Conservation (phyloP, 495 filamentous ascomycete species). For the Symbiotaphrina buchneri region DNA sequence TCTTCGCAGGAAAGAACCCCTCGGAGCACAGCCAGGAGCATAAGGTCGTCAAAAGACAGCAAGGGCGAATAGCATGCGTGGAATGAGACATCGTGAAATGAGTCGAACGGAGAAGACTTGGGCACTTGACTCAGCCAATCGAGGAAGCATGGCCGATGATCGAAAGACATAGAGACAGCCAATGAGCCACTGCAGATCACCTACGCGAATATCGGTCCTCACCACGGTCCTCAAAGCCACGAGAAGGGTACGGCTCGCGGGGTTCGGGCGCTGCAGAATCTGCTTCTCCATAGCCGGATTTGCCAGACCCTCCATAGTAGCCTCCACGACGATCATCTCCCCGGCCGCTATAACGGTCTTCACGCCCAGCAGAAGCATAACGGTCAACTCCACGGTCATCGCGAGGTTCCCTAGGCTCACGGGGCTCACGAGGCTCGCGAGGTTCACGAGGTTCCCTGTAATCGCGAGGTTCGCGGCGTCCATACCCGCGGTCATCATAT, state of each 20-base stretch:
- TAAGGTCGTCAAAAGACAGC: too few species aligned
- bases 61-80: too few species aligned
- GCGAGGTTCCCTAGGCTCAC: constrained; percentile 13
- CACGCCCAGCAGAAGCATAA: constrained; percentile 32
- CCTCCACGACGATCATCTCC: constrained; percentile 15
- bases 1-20: too few species aligned
- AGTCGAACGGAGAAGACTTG: too few species aligned
- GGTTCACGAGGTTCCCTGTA: too few species aligned
- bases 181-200: constrained; percentile 4
- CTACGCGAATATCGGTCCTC: constrained; percentile 7
- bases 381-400: constrained; percentile 46
- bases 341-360: constrained; percentile 35
- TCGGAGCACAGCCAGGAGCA: too few species aligned
- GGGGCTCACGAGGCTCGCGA: constrained; percentile 7
- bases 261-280: constrained; percentile 12
- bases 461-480: constrained; percentile 22
- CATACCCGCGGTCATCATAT: constrained; percentile 25
- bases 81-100: too few species aligned
- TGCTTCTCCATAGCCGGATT: constrained; percentile 5
- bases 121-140: too few species aligned
- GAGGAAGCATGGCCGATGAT: too few species aligned
- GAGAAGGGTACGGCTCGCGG: constrained; percentile 5
- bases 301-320: constrained; percentile 22
- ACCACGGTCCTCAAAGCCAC: constrained; percentile 6
- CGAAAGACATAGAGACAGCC: constrained; percentile 1